phyloP scores from a whole-genome alignment of 768 basidiomycete species.

The Lyophyllum atratum region DNA sequence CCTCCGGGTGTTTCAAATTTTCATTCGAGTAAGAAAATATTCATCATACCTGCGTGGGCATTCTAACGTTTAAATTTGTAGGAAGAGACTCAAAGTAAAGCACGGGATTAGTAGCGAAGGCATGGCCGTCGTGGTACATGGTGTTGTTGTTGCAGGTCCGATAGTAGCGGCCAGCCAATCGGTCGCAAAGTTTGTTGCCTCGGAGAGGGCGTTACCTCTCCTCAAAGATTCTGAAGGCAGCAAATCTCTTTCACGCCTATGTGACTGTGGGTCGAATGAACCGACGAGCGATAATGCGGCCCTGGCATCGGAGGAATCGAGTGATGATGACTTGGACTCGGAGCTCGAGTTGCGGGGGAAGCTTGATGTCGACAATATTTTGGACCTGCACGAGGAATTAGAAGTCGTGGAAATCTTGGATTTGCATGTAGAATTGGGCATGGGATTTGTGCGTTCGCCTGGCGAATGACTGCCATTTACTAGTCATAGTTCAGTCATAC shows the following conservation, averaged over 20 bases:
- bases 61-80: slow-evolving; percentile 10
- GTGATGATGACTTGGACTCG: background rate
- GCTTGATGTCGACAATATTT: background rate
- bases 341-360: background rate
- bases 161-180: slow-evolving; percentile 56
- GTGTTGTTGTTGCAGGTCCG: slow-evolving; percentile 55
- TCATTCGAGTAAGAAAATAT: slow-evolving; percentile 29
- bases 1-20: slow-evolving; percentile 52
- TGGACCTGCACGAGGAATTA: background rate
- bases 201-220: slow-evolving; percentile 59
- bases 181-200: slow-evolving; percentile 68
- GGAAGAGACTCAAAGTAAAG: slow-evolving; percentile 21
- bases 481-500: background rate
- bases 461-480: no score
- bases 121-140: slow-evolving; percentile 63
- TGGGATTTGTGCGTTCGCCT: background rate
- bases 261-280: slow-evolving; percentile 30
- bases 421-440: background rate
- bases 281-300: slow-evolving; percentile 1
- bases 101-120: slow-evolving; percentile 36
- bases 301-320: background rate
- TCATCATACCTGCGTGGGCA: background rate
- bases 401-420: background rate
- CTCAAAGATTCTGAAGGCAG: slow-evolving; percentile 50
- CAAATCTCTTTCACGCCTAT: slow-evolving; percentile 41